Conservation (phyloP, 441 rosid genomes). For the Macaranga tanarius region DNA sequence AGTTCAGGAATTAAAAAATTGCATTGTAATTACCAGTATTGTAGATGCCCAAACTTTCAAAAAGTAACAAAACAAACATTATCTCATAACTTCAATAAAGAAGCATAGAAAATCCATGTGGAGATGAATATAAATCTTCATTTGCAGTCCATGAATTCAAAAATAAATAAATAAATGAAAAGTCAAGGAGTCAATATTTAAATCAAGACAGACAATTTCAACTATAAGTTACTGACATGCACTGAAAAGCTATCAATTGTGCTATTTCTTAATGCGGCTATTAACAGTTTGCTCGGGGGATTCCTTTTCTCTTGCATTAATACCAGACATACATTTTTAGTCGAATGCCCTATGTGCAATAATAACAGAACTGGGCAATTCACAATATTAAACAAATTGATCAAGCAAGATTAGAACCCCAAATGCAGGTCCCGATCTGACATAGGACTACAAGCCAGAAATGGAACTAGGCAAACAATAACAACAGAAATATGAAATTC, state of each 20-base stretch:
- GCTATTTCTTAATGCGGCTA: neutral
- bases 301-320: neutral
- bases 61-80: neutral
- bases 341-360: neutral
- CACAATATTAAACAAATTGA: neutral
- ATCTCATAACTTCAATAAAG: neutral
- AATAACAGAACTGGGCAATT: neutral
- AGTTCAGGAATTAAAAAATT: neutral
- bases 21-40: neutral
- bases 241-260: neutral
- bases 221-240: neutral
- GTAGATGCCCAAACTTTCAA: neutral
- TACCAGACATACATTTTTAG: neutral
- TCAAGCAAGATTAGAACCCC: neutral
- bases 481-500: too few species aligned
- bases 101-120: neutral
- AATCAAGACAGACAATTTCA: neutral
- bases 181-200: neutral
- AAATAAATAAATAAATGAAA: conserved; percentile 1
- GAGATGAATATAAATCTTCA: conserved; percentile 3
- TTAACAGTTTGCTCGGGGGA: neutral
- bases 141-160: neutral
- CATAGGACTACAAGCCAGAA: too few species aligned
- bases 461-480: too few species aligned
- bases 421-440: neutral